phyloP scores from a whole-genome alignment of 139 green algal species.

The Micractinium sp. region DNA sequence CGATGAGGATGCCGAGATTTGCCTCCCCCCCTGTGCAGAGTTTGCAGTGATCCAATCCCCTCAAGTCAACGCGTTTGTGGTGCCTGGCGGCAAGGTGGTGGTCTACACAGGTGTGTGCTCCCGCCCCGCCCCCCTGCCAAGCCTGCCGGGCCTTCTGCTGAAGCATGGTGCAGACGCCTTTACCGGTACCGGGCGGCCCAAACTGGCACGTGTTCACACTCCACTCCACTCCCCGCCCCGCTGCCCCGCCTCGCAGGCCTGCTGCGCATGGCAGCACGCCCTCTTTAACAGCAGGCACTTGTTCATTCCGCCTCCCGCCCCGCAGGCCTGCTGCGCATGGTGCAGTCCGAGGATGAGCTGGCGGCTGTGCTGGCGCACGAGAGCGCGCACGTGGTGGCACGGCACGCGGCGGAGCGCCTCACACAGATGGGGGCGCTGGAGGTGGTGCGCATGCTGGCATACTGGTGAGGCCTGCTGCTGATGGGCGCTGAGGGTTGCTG shows the following conservation, averaged over 20 bases:
- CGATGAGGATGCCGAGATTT: too few relatives aligned
- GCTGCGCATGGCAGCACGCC: background rate
- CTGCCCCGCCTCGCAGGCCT: too few relatives aligned
- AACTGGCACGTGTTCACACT: too few relatives aligned
- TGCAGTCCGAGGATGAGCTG: constrained; percentile 41
- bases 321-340: constrained; percentile 7
- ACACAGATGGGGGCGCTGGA: constrained; percentile 42
- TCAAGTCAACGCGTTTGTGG: constrained; percentile 86
- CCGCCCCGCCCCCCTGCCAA: background rate
- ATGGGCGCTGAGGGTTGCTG: too few relatives aligned
- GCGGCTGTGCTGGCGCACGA: constrained; percentile 90
- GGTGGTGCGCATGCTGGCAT: background rate
- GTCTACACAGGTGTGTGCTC: constrained; percentile 62
- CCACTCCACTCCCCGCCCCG: too few relatives aligned
- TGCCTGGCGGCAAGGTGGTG: constrained; percentile 91
- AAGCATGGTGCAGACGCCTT: too few relatives aligned
- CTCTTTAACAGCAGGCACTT: too few relatives aligned
- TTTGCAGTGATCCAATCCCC: constrained; percentile 74
- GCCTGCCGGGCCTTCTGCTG: too few relatives aligned
- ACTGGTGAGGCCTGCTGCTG: background rate
- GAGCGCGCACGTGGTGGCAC: constrained; percentile 78
- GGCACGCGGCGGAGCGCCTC: constrained; percentile 69
- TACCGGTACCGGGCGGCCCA: too few relatives aligned
- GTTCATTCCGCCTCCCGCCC: background rate
- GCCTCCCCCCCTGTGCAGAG: constrained; percentile 41